phyloP scores from a whole-genome alignment of 345 rosid species.

The Moricandia arvensis region DNA sequence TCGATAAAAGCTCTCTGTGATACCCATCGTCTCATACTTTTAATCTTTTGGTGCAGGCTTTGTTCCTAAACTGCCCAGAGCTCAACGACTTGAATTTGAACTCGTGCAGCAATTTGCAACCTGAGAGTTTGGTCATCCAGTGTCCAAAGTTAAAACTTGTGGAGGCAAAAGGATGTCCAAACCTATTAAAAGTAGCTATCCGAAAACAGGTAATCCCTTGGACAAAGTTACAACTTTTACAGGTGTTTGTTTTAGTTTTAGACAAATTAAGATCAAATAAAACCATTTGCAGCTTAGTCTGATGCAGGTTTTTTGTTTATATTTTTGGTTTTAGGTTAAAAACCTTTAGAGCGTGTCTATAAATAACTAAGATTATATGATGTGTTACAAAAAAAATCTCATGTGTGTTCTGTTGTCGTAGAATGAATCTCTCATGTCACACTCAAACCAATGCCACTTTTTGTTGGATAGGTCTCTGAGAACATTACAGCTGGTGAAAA shows the following conservation, averaged over 20 bases:
- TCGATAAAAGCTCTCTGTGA: not conserved
- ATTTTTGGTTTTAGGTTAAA: not conserved
- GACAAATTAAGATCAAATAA: not conserved
- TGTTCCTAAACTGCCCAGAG: constrained; percentile 84
- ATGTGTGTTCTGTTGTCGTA: not conserved
- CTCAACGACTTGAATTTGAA: constrained; percentile 84
- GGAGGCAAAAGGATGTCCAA: constrained; percentile 80
- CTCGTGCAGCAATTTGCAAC: constrained; percentile 68
- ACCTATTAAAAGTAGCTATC: constrained; percentile 58
- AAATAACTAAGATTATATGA: not conserved
- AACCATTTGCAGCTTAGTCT: not conserved
- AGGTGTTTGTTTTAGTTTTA: not conserved
- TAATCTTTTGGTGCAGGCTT: constrained; percentile 60
- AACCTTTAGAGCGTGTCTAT: not conserved
- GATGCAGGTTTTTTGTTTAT: not conserved
- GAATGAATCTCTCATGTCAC: not conserved
- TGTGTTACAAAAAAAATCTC: not conserved
- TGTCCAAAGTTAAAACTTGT: constrained; percentile 80
- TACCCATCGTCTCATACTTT: constrained; percentile 30
- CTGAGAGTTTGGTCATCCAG: constrained; percentile 79
- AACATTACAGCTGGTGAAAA: constrained; percentile 45
- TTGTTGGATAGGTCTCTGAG: constrained; percentile 50
- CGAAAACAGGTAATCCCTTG: constrained; percentile 62
- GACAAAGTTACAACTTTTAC: not conserved
- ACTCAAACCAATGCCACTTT: not conserved